Evolutionary conservation across 1,284 basidiomycete genomes (phyloP).

Genomic region (Moniliophthora roreri): DNA sequence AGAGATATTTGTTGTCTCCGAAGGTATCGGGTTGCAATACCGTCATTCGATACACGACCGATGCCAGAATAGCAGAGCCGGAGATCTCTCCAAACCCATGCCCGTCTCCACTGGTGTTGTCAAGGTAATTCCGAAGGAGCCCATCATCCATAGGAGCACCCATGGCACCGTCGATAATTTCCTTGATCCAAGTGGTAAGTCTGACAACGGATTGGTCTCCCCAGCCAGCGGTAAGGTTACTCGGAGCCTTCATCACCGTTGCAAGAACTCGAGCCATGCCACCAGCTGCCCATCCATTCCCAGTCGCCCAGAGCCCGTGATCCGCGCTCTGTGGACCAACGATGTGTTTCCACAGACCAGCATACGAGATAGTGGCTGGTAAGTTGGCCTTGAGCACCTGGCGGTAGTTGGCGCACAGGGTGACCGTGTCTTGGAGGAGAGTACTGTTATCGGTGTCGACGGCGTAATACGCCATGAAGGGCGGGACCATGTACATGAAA

Average conservation of each 20-base stretch:
- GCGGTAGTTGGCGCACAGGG: slow-evolving; percentile 32
- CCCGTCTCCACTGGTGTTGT: slow-evolving; percentile 30
- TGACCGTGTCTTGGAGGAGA: slow-evolving; percentile 31
- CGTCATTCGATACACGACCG: slow-evolving; percentile 41
- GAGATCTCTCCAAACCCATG: slow-evolving; percentile 43
- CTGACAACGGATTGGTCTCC: slow-evolving; percentile 18
- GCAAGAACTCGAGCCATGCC: slow-evolving; percentile 34
- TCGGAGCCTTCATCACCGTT: slow-evolving; percentile 27
- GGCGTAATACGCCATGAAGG: slow-evolving; percentile 40
- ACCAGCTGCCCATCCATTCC: slow-evolving; percentile 35
- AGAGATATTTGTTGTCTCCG: slow-evolving; percentile 22
- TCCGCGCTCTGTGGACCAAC: slow-evolving; percentile 30
- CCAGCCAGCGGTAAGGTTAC: slow-evolving; percentile 14
- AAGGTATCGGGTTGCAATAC: slow-evolving; percentile 24
- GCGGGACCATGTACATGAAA: slow-evolving; percentile 45
- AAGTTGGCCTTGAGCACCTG: slow-evolving; percentile 29
- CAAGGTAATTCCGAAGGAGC: slow-evolving; percentile 39
- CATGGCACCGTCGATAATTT: slow-evolving; percentile 34
- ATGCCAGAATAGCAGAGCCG: slow-evolving; percentile 40
- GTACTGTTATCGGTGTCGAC: slow-evolving; percentile 29
- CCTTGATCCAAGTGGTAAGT: slow-evolving; percentile 28
- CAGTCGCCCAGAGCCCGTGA: slow-evolving; percentile 37
- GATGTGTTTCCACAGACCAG: slow-evolving; percentile 33
- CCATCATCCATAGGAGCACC: slow-evolving; percentile 23
- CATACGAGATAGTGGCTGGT: neutral